These are phyloP conservation scores for Penicillium cataractarum DNA, from an alignment of 495 filamentous ascomycete genomes.

Conservation along the genomic window DNA sequence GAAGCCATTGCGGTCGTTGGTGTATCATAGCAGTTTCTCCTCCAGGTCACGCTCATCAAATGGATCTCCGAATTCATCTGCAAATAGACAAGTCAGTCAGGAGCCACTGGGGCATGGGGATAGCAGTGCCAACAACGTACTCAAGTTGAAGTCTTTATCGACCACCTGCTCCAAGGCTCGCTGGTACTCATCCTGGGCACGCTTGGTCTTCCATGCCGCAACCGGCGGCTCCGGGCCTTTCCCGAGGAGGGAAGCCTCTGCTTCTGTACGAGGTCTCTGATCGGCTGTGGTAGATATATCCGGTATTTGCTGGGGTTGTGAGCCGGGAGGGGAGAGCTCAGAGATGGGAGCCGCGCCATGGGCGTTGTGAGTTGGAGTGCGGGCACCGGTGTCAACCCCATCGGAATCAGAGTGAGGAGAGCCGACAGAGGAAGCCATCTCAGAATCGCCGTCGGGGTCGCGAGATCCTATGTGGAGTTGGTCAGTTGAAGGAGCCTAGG, in stretches of 20 bases:
- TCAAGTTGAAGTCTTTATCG: constrained; percentile 51
- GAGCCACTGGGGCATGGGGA: background rate
- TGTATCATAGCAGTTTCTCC: constrained; percentile 42
- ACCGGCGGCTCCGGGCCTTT: constrained; percentile 44
- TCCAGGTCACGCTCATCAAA: constrained; percentile 67
- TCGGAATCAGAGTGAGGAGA: constrained; percentile 41
- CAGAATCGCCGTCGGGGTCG: constrained; percentile 60
- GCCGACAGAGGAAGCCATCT: constrained; percentile 59
- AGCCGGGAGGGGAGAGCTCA: constrained; percentile 59
- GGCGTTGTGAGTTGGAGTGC: constrained; percentile 39
- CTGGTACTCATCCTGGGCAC: constrained; percentile 63
- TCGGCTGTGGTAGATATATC: constrained; percentile 10
- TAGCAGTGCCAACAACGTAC: constrained; percentile 32
- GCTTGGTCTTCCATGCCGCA: constrained; percentile 61
- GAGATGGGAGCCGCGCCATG: constrained; percentile 28
- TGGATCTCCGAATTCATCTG: constrained; percentile 58
- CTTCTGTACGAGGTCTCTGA: background rate
- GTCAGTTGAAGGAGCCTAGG: constrained; percentile 16
- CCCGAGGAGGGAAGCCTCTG: background rate
- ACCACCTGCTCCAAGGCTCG: constrained; percentile 51
- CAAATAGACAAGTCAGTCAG: background rate
- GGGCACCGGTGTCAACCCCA: constrained; percentile 35
- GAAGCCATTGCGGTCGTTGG: background rate
- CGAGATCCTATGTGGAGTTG: constrained; percentile 17
- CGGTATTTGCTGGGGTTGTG: constrained; percentile 43